phyloP scores from a whole-genome alignment of 768 basidiomycete species.

The Russula vinacea region DNA sequence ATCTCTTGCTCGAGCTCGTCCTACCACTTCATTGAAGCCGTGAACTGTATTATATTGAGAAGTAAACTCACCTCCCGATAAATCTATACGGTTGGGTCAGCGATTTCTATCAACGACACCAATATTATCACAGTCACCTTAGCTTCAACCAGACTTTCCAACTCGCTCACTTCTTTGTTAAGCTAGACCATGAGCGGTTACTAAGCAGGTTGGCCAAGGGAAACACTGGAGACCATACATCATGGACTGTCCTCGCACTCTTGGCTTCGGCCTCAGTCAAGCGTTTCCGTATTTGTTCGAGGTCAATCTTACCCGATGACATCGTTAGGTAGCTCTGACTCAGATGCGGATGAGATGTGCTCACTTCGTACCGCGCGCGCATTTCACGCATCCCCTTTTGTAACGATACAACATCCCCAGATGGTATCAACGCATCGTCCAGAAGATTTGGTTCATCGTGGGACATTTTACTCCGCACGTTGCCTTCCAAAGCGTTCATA shows the following conservation, averaged over 20 bases:
- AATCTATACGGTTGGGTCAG: conserved; percentile 49
- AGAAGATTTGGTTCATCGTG: conserved; percentile 46
- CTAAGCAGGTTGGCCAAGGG: conserved; percentile 6
- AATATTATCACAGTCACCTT: conserved; percentile 54
- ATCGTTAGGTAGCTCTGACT: neutral
- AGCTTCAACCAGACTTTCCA: conserved; percentile 90
- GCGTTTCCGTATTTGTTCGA: conserved; percentile 68
- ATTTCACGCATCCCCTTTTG: conserved; percentile 49
- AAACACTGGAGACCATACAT: conserved; percentile 45
- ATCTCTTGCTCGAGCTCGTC: conserved; percentile 87
- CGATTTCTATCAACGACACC: neutral
- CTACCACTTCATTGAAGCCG: conserved; percentile 36
- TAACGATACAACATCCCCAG: conserved; percentile 40
- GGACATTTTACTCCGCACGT: conserved; percentile 58
- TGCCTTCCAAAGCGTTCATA: conserved; percentile 72
- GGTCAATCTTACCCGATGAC: conserved; percentile 47
- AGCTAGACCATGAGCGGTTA: conserved; percentile 47
- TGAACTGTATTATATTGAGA: neutral
- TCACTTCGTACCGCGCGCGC: conserved; percentile 52
- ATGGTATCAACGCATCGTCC: conserved; percentile 28
- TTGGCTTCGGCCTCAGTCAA: conserved; percentile 71
- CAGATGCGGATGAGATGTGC: conserved; percentile 18
- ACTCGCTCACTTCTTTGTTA: conserved; percentile 87
- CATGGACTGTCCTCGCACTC: conserved; percentile 62
- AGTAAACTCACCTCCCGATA: conserved; percentile 66